Base-by-base conservation (phyloP, 192 early-diverging fungal species). In the Backusella mclennaniae region DNA sequence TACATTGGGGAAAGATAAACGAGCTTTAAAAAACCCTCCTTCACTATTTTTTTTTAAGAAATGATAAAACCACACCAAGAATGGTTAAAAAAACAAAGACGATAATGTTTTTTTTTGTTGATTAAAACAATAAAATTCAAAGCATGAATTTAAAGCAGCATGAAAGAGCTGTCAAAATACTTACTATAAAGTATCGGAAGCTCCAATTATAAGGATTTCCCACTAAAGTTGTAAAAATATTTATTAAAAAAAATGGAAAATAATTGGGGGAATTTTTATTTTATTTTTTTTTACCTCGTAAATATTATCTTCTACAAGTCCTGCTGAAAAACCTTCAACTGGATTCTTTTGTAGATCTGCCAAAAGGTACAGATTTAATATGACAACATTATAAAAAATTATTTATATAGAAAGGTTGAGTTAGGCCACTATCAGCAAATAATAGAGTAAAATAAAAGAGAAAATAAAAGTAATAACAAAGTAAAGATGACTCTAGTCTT, bases 1-100 rank as follows among this genome's bases (percentile, higher is more conserved):
- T 80, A 82, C 85, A 33, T 67, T 71, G 17, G 94, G 91, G 80
- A 95, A 95, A 31, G 81, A 84, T 77, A 94, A 79, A 21, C 83
- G 84, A 1, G 96, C 96, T 76, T 92, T 94, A 90, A 98, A 99
- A 80, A 97, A 94, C 3, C 98, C 98, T 21, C 95, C 97, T 74
- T 98, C 96, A 82, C 93, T 94, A 81, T 66, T 52, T n/a, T 14
- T 29, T 33, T 68, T 33, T 78, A 44, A 66, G 35, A 63, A 5
- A 41, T n/a, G 67, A 56, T 19, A n/a, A 66, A 33, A 41, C 33
- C 33, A 33, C 33, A 63, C 42, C 42, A 44, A 44, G 42, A 14
- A 44, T 39, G 39, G 29, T 73, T 73, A 35, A 52, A 66, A 33
- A 72, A 38, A 71, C 12, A 72, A 59, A 19, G 69, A 52, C 6